Evolutionary conservation across 2,329 filamentous ascomycete species (phyloP).

Genomic region (Aspergillus intermedius): DNA sequence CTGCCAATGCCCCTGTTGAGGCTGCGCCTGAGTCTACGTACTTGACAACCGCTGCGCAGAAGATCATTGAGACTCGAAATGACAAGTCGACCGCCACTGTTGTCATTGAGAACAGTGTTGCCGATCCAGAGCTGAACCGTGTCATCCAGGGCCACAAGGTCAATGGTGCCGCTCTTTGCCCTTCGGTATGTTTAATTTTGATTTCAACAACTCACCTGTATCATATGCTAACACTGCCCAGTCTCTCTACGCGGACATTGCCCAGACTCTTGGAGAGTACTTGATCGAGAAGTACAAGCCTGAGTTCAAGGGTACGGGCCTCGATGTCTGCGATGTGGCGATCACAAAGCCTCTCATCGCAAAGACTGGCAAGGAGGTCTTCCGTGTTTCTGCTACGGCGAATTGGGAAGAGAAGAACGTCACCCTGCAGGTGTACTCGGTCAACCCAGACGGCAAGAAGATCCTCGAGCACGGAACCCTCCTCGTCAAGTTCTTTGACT

Average conservation of each 20-base stretch:
- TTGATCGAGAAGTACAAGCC: slow-evolving; percentile 29
- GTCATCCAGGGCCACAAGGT: slow-evolving; percentile 34
- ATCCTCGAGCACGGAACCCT: slow-evolving; percentile 32
- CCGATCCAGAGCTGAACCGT: slow-evolving; percentile 26
- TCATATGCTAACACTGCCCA: slow-evolving; percentile 7
- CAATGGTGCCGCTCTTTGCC: slow-evolving; percentile 29
- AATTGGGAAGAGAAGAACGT: slow-evolving; percentile 29
- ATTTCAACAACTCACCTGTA: background rate
- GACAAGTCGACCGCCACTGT: slow-evolving; percentile 22
- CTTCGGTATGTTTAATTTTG: slow-evolving; percentile 20
- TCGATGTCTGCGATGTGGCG: slow-evolving; percentile 30
- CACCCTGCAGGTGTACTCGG: slow-evolving; percentile 29
- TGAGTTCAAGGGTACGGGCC: slow-evolving; percentile 22
- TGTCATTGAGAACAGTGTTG: slow-evolving; percentile 30
- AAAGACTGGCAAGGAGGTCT: slow-evolving; percentile 31
- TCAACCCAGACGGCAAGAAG: slow-evolving; percentile 32
- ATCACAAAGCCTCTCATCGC: slow-evolving; percentile 52
- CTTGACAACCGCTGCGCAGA: slow-evolving; percentile 26
- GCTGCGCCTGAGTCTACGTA: slow-evolving; percentile 15
- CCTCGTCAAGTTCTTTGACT: slow-evolving; percentile 28
- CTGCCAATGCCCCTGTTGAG: slow-evolving; percentile 9
- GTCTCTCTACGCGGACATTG: slow-evolving; percentile 34
- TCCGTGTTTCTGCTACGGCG: slow-evolving; percentile 31
- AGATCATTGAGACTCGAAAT: slow-evolving; percentile 21
- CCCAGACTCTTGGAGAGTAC: slow-evolving; percentile 29